Evolutionary conservation across 1,139 yeast species (phyloP), one percentile per base, ranked within the genome.

Genomic region (Hyphopichia fennica): DNA sequence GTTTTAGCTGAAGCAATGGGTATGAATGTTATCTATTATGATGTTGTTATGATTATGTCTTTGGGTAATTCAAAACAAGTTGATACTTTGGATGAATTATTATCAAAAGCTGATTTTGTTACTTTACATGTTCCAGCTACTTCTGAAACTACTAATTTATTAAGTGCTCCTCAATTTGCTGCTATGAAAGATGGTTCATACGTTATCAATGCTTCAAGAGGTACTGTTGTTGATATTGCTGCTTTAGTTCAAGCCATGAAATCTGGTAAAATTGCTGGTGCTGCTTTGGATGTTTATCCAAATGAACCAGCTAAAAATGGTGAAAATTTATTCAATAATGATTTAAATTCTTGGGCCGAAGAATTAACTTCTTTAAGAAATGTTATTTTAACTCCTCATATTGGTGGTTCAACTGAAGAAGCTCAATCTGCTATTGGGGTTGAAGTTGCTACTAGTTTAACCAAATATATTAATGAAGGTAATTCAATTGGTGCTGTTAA

Each of bases 341-440:
- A 77, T 35, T 77, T 93, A 62, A 93, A 93, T 70, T 58, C 72
- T 29, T 95, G 96, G 95, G 81, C 89, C 45, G 75, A 87, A 29
- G 96, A 91, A 61, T 79, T 95, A 56, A 79, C 84, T 53, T 75
- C 87, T 16, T 78, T 90, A 64, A 82, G 95, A 71, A 95, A 93
- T 65, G 84, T 93, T 44, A 90, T 95, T 50, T 77, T 93, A 60
- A 85, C 98, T 43, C 99, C 99, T 31, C 99, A 93, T 60, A 93
- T 93, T 57, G 99, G 99, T 72, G 99, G 99, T 51, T 90, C 98
- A 40, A 93, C 99, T 38, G 98, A 93, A 69, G 99, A 93, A 74
- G 99, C 99, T 28, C 99, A 93, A 77, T 81, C 90, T 47, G 96
- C 98, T 40, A 93, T 93, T 63, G 99, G 99, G 69, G 76, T 91